These are phyloP conservation scores for Botryobasidium botryosum DNA, from an alignment of 768 basidiomycete species.

Conservation along the genomic window DNA sequence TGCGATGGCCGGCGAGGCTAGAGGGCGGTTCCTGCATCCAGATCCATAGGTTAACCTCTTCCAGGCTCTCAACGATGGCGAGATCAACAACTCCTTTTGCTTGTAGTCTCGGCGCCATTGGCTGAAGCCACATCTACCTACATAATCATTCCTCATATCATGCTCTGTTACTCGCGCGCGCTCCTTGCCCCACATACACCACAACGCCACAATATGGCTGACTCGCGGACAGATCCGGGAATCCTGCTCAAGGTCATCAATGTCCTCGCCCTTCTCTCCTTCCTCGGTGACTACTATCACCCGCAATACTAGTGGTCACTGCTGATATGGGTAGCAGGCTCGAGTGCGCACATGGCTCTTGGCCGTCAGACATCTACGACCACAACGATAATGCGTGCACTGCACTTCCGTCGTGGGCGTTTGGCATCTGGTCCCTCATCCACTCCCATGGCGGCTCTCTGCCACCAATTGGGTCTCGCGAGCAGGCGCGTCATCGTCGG, in stretches of 20 bases:
- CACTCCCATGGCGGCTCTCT: constrained; percentile 83
- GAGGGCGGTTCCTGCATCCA: too few relatives aligned
- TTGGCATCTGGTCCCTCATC: constrained; percentile 79
- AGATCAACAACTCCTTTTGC: too few relatives aligned
- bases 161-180: too few relatives aligned
- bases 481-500: constrained; percentile 73
- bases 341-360: constrained; percentile 77
- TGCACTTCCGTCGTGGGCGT: constrained; percentile 87
- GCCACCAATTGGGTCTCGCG: constrained; percentile 63
- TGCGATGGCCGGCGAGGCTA: too few relatives aligned
- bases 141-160: too few relatives aligned
- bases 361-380: constrained; percentile 52
- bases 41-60: too few relatives aligned
- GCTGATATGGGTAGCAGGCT: constrained; percentile 20
- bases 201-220: constrained; percentile 8
- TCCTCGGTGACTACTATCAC: too few relatives aligned
- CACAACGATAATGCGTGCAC: constrained; percentile 75
- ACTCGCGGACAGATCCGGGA: constrained; percentile 59
- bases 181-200: too few relatives aligned
- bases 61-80: too few relatives aligned
- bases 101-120: too few relatives aligned
- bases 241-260: constrained; percentile 78
- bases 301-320: constrained; percentile 1
- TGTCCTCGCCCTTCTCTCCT: constrained; percentile 64
- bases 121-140: too few relatives aligned